Conservation (phyloP, 768 basidiomycete genomes). For the Podaxis rugospora region DNA sequence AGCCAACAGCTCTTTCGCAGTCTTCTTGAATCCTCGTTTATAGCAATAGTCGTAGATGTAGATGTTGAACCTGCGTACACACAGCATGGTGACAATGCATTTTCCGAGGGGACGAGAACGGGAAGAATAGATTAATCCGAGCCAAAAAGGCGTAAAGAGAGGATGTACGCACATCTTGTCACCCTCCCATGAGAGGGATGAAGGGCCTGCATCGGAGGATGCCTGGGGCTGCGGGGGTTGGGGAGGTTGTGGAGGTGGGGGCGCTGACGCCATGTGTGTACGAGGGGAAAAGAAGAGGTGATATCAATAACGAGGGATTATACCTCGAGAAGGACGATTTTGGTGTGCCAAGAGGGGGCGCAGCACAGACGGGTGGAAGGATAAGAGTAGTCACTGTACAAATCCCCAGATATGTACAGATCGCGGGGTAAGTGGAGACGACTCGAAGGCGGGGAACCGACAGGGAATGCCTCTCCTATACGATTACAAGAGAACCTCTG, state of each 20-base stretch:
- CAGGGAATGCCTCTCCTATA: background rate
- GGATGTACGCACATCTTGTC: constrained; percentile 66
- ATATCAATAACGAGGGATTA: background rate
- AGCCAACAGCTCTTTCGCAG: constrained; percentile 57
- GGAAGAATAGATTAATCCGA: constrained; percentile 3
- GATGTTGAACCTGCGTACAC: constrained; percentile 70
- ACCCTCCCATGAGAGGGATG: constrained; percentile 67
- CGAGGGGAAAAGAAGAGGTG: background rate
- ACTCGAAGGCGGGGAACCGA: background rate
- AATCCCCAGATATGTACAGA: constrained; percentile 1
- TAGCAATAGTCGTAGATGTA: constrained; percentile 84
- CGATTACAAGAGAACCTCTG: background rate
- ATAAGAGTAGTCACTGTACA: background rate
- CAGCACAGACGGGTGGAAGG: background rate
- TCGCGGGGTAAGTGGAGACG: background rate
- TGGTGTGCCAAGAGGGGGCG: background rate
- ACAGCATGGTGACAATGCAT: background rate
- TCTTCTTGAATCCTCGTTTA: constrained; percentile 75
- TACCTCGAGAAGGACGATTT: background rate
- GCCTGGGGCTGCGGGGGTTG: constrained; percentile 20
- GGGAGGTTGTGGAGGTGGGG: constrained; percentile 21
- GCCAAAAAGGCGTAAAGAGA: constrained; percentile 5
- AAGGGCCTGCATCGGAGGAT: constrained; percentile 13
- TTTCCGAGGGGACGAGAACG: background rate
- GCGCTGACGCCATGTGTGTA: constrained; percentile 24